A percentile compares a stretch with the other conserved stretches of the same genome.
phyloP scores from a whole-genome alignment of 208 protist species.

The Blechomonas ayalai region DNA sequence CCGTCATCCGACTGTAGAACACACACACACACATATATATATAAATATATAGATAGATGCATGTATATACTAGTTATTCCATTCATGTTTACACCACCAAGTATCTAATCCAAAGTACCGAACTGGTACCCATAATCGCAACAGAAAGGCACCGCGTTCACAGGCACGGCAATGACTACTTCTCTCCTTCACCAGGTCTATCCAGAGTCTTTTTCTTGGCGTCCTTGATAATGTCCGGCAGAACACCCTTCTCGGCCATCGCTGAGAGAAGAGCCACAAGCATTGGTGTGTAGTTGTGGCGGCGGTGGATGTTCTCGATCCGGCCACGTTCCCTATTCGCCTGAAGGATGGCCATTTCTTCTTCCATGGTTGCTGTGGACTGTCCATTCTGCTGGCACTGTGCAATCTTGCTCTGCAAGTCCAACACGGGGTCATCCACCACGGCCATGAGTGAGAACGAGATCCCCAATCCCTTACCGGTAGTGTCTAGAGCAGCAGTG shows the following conservation, averaged over 20 bases:
- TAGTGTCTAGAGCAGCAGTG: slow-evolving; percentile 41
- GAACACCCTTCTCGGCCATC: slow-evolving; percentile 88
- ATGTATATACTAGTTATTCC: background rate
- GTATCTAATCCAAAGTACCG: background rate
- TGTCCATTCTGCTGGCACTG: slow-evolving; percentile 23
- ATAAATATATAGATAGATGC: slow-evolving; percentile 1
- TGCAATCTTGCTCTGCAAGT: slow-evolving; percentile 62
- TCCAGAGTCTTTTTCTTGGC: slow-evolving; percentile 4
- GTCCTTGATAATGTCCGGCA: slow-evolving; percentile 63
- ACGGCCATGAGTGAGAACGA: slow-evolving; percentile 96
- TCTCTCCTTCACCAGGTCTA: background rate
- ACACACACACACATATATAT: background rate
- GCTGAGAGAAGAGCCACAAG: slow-evolving; percentile 91
- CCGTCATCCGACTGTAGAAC: no score
- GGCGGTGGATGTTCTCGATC: slow-evolving; percentile 92
- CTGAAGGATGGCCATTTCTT: slow-evolving; percentile 49
- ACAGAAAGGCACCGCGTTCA: no score
- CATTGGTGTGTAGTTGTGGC: slow-evolving; percentile 97
- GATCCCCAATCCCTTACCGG: slow-evolving; percentile 73
- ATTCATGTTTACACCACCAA: background rate
- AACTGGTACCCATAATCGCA: no score
- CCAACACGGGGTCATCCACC: slow-evolving; percentile 76
- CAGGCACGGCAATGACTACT: no score
- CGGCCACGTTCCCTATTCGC: slow-evolving; percentile 38
- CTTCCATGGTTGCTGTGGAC: slow-evolving; percentile 48